These are phyloP conservation scores for Chalciporus chontae DNA, from an alignment of 768 basidiomycete genomes.

Conservation along the genomic window DNA sequence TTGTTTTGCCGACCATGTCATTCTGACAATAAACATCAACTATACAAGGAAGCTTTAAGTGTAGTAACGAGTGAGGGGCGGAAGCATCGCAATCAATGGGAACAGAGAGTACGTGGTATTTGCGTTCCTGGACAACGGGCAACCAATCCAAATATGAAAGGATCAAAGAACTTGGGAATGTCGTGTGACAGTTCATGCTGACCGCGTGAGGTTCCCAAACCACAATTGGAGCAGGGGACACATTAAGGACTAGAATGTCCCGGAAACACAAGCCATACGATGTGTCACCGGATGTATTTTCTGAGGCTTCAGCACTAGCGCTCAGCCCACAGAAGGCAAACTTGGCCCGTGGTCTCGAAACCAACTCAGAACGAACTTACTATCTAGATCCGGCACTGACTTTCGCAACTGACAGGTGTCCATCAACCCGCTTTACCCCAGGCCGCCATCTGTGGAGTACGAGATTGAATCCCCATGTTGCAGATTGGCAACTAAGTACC, in stretches of 20 bases:
- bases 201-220: slow-evolving; percentile 3
- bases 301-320: not conserved
- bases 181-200: slow-evolving; percentile 17
- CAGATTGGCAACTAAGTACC: slow-evolving; percentile 20
- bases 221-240: not conserved
- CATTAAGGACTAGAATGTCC: slow-evolving; percentile 1
- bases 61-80: not conserved
- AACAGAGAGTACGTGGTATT: not conserved
- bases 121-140: not conserved
- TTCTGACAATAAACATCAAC: not conserved
- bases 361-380: slow-evolving; percentile 5
- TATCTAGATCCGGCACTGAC: not conserved
- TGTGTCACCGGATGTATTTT: not conserved
- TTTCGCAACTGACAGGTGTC: slow-evolving; percentile 2
- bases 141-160: slow-evolving; percentile 4
- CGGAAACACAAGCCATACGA: slow-evolving; percentile 1
- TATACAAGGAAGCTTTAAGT: not conserved
- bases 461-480: slow-evolving; percentile 17
- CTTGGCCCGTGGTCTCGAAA: slow-evolving; percentile 6
- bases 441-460: slow-evolving; percentile 8
- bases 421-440: slow-evolving; percentile 7
- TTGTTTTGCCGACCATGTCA: not conserved
- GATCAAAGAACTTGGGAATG: not conserved
- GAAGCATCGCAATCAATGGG: not conserved
- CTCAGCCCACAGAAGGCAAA: slow-evolving; percentile 9